phyloP scores from a whole-genome alignment of 169 alveolate genomes.

The Plasmodium gallinaceum region DNA sequence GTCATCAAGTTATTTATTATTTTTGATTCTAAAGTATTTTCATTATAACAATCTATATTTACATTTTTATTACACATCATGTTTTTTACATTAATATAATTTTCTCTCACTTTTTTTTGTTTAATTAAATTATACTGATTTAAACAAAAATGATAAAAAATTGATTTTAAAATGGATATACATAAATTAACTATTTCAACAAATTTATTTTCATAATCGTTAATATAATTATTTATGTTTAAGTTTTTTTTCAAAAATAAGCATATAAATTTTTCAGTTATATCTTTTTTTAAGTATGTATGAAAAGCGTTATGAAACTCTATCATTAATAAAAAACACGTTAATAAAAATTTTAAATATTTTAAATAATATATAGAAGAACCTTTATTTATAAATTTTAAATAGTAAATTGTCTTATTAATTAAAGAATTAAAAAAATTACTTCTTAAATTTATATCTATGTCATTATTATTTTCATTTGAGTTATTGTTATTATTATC shows the following conservation, averaged over 20 bases:
- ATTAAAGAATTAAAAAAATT: slow-evolving; percentile 21
- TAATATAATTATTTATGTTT: slow-evolving; percentile 13
- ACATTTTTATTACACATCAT: slow-evolving; percentile 18
- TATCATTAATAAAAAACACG: slow-evolving; percentile 22
- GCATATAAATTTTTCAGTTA: slow-evolving; percentile 48
- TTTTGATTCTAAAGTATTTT: slow-evolving; percentile 26
- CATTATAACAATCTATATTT: slow-evolving; percentile 1
- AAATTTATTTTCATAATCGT: slow-evolving; percentile 23
- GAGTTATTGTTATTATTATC: neutral
- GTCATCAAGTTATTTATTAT: slow-evolving; percentile 26
- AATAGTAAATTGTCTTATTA: slow-evolving; percentile 25
- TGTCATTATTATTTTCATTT: neutral
- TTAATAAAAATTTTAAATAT: slow-evolving; percentile 44
- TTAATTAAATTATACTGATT: slow-evolving; percentile 52
- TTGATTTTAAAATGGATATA: slow-evolving; percentile 22
- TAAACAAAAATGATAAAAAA: slow-evolving; percentile 66
- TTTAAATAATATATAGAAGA: slow-evolving; percentile 17
- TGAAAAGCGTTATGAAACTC: slow-evolving; percentile 66
- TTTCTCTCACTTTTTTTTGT: slow-evolving; percentile 62
- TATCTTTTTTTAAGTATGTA: slow-evolving; percentile 39
- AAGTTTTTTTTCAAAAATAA: slow-evolving; percentile 38
- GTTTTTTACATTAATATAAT: slow-evolving; percentile 49
- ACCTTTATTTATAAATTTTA: slow-evolving; percentile 28
- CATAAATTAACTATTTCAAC: slow-evolving; percentile 36
- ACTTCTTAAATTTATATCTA: neutral